A percentile compares a stretch with the other conserved stretches of the same genome.
These are phyloP conservation scores for Globisporangium nodosum DNA, from an alignment of 352 stramenopile genomes.

Conservation along the genomic window DNA sequence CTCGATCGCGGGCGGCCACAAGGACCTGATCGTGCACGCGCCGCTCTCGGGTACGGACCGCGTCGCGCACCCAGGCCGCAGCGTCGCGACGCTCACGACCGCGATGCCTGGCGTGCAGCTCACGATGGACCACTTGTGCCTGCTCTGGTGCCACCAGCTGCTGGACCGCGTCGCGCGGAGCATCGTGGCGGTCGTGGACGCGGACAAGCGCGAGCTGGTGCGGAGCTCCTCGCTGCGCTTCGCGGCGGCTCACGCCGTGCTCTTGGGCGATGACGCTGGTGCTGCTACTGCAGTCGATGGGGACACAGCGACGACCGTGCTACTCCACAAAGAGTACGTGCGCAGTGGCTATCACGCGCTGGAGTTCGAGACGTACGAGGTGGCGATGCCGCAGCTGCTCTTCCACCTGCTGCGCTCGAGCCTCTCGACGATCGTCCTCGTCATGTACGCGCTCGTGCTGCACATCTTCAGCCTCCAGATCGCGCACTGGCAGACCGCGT, in stretches of 20 bases:
- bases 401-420: conserved; percentile 45
- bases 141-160: conserved; percentile 85
- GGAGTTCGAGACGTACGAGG: conserved; percentile 39
- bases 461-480: conserved; percentile 67
- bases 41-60: conserved; percentile 31
- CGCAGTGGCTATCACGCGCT: conserved; percentile 40
- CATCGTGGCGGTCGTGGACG: conserved; percentile 57
- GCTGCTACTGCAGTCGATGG: background rate
- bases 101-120: conserved; percentile 56
- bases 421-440: conserved; percentile 36
- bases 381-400: conserved; percentile 42
- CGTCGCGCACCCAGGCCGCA: conserved; percentile 21
- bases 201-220: conserved; percentile 33
- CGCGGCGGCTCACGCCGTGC: conserved; percentile 27
- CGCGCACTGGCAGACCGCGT: conserved; percentile 58
- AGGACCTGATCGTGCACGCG: conserved; percentile 70
- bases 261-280: conserved; percentile 24
- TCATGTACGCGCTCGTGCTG: conserved; percentile 62
- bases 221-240: conserved; percentile 34
- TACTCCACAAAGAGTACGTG: conserved; percentile 43
- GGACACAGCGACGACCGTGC: conserved; percentile 14
- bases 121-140: conserved; percentile 73
- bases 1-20: conserved; percentile 76
- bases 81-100: conserved; percentile 45
- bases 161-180: conserved; percentile 57